Evolutionary conservation across 176 grass and related monocot species (phyloP), one percentile per base, ranked within the genome.

Genomic region (Melocanna baccifera): DNA sequence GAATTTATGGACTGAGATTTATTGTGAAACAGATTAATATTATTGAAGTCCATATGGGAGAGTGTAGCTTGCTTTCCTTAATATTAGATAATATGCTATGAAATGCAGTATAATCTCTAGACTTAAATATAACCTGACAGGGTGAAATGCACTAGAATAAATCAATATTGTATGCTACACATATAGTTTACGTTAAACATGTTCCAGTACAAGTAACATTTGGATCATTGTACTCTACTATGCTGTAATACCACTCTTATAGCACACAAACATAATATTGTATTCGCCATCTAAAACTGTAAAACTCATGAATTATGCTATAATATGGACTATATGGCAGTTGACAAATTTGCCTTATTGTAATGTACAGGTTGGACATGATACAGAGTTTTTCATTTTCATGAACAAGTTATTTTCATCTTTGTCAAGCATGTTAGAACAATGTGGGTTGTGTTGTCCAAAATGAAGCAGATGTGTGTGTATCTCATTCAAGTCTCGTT

Each of bases 391-490:
- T 20, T 78, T 64, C 4, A 79, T 79, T 32, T 64, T 9, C 56
- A 65, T 64, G 41, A 63, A 11, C 26, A 64, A 12, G 8, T n/a
- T 80, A 46, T 51, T 50, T 46, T 29, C 26, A 32, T 73, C 5
- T 18, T 55, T 56, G 3, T 20, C 12, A 12, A 18, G 42, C 79
- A 29, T 69, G 14, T 51, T 80, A 80, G 43, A 32, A 67, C 7
- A 20, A 39, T 53, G 16, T 80, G 63, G 11, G 0, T 68, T 78
- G 28, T 68, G 70, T 78, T 62, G 20, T 12, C 12, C 53, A 83
- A 62, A 73, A 83, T 32, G 69, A 46, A 83, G 16, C 39, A 78
- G 15, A 83, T 73, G 48, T 82, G 50, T 53, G 37, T 81, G n/a
- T 12, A 62, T n/a, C 56, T 36, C 41, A 83, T 73, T 9, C 20